phyloP scores from a whole-genome alignment of 352 stramenopile genomes.

The Lagenidium sp. region DNA sequence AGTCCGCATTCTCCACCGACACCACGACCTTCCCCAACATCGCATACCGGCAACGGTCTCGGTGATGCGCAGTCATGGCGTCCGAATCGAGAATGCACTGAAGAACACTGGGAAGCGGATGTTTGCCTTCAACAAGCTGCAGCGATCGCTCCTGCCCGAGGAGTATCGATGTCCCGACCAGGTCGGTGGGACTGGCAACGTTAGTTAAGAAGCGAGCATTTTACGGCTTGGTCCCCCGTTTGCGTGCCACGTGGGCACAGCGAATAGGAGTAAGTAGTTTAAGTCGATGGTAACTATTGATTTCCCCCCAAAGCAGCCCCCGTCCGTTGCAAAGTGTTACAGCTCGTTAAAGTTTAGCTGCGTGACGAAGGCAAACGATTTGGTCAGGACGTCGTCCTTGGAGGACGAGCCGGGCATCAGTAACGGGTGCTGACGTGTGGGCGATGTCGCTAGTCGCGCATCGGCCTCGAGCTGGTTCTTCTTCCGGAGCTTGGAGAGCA shows the following conservation, averaged over 20 bases:
- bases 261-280: too few species aligned
- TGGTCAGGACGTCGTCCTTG: conserved; percentile 25
- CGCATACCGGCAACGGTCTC: conserved; percentile 73
- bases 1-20: conserved; percentile 75
- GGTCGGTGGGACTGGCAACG: conserved; percentile 74
- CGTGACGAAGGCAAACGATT: conserved; percentile 60
- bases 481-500: conserved; percentile 69
- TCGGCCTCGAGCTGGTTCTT: conserved; percentile 63
- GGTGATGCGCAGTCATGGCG: conserved; percentile 81
- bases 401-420: conserved; percentile 20
- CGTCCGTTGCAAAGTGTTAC: too few species aligned
- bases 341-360: conserved; percentile 67
- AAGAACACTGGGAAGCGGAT: conserved; percentile 87
- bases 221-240: too few species aligned
- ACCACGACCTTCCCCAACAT: conserved; percentile 70
- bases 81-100: conserved; percentile 83
- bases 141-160: conserved; percentile 78
- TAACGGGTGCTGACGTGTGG: conserved; percentile 24
- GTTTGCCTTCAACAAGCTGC: conserved; percentile 87
- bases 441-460: conserved; percentile 57
- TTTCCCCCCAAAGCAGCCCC: too few species aligned
- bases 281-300: too few species aligned
- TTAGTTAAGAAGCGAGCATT: conserved; percentile 33
- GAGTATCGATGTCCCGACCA: conserved; percentile 83
- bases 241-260: too few species aligned